phyloP scores from a whole-genome alignment of 2,329 filamentous ascomycete species.

The Aspergillus chevalieri region DNA sequence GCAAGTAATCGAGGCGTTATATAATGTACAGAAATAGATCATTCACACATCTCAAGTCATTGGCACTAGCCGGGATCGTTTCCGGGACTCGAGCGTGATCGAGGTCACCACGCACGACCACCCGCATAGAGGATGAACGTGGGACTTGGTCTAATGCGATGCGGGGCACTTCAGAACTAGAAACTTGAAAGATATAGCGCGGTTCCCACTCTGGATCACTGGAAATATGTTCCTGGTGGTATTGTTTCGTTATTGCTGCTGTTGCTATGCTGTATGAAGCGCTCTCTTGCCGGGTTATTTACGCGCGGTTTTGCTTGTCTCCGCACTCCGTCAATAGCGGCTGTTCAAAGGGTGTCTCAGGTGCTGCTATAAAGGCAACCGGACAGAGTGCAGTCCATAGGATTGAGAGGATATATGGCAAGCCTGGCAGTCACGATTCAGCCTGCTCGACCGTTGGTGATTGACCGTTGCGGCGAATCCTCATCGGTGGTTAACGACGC shows the following conservation, averaged over 20 bases:
- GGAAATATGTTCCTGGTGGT: neutral
- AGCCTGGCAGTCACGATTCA: neutral
- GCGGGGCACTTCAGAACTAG: too few relatives aligned
- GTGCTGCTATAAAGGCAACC: neutral
- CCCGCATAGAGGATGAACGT: neutral
- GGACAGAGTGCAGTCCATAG: neutral
- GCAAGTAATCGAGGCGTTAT: neutral
- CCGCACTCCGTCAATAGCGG: neutral
- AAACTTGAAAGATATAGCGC: too few relatives aligned
- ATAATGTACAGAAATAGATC: neutral
- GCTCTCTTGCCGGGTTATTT: neutral
- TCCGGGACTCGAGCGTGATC: neutral
- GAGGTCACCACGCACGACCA: neutral
- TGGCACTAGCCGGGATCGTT: neutral
- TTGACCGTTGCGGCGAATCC: neutral
- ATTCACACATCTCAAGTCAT: neutral
- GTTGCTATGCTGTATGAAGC: neutral
- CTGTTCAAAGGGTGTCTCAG: neutral
- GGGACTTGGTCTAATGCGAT: neutral
- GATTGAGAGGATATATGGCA: neutral
- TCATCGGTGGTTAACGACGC: constrained; percentile 17
- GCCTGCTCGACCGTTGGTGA: neutral
- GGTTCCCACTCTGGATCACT: neutral
- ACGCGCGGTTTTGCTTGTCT: neutral
- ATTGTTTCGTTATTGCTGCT: neutral